Base-by-base conservation (phyloP, 768 basidiomycete species). In the Psilocybe cyanescens region DNA sequence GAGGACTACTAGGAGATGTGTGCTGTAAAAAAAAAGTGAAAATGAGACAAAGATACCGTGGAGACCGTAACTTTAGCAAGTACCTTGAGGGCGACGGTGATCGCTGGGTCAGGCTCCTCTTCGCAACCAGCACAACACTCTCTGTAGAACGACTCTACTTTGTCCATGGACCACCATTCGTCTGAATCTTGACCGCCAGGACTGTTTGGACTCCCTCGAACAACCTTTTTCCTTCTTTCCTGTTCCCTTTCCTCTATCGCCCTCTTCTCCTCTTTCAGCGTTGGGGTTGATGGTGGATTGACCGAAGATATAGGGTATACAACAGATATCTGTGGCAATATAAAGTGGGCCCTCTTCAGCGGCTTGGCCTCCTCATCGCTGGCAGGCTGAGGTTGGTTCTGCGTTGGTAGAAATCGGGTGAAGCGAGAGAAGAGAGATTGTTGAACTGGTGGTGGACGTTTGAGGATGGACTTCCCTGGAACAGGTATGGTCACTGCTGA, bases 341-440 rank as follows among this genome's bases (percentile, higher is more conserved):
- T 92, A 71, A 98, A 98, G 68, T 97, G 92, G 0, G 96, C 97
- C 53, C 92, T 78, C 70, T 92, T 94, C 64, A 97, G 81, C 9
- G 92, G 86, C 68, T 82, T 85, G 37, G 75, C 73, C 49, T 85
- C 74, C 8, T 74, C 79, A 68, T 85, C 85, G 53, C 74, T 65
- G 30, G 68, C 62, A n/a, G 71, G 57, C 28, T 66, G 69, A 3
- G 76, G 58, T 30, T 76, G 77, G 46, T 66, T 71, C 63, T 84
- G 86, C 0, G 83, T 83, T 12, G 91, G 91, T 24, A 94, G 77
- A 71, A 93, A 88, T 60, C 87, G 85, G 47, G 87, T 88, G 70
- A 93, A 81, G 57, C 90, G 86, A 19, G 86, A 87, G 72, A 94
- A 85, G 58, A 94, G 83, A 8, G 88, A 86, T 9, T 83, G 83